phyloP scores from a whole-genome alignment of 441 rosid species.

The Mallotus japonicus region DNA sequence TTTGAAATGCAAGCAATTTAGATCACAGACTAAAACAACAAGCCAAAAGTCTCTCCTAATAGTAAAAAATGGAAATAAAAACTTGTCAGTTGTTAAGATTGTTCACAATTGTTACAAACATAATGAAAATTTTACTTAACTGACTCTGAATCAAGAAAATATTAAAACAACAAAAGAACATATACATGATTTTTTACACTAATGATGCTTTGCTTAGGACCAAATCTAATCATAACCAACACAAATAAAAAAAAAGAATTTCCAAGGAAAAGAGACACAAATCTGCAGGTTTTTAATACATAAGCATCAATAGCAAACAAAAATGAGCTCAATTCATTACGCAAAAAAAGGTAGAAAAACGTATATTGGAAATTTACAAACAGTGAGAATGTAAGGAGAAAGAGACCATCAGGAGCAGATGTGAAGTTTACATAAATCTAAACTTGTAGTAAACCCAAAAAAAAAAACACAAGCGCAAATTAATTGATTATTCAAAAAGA shows the following conservation, averaged over 20 bases:
- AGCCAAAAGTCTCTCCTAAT: not conserved
- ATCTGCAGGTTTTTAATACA: not conserved
- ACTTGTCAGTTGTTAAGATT: not conserved
- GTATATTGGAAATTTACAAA: not conserved
- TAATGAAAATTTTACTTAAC: too few relatives aligned
- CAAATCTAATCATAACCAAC: too few relatives aligned
- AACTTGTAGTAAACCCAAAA: not conserved
- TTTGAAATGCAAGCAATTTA: too few relatives aligned
- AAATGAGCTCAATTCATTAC: not conserved
- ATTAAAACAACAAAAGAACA: too few relatives aligned
- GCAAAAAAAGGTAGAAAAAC: not conserved
- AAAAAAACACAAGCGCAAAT: too few relatives aligned
- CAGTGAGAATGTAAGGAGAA: too few relatives aligned
- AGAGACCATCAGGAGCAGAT: not conserved
- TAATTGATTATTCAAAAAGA: not conserved
- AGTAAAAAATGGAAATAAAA: not conserved
- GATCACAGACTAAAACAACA: not conserved
- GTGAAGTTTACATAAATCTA: constrained; percentile 14
- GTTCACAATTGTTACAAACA: not conserved
- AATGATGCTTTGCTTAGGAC: too few relatives aligned
- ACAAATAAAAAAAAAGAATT: not conserved
- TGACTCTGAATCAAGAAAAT: too few relatives aligned
- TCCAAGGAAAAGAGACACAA: too few relatives aligned
- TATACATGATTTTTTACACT: too few relatives aligned
- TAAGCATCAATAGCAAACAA: not conserved